phyloP scores from a whole-genome alignment of 176 grass and related monocot species.

The Carex kokanica region DNA sequence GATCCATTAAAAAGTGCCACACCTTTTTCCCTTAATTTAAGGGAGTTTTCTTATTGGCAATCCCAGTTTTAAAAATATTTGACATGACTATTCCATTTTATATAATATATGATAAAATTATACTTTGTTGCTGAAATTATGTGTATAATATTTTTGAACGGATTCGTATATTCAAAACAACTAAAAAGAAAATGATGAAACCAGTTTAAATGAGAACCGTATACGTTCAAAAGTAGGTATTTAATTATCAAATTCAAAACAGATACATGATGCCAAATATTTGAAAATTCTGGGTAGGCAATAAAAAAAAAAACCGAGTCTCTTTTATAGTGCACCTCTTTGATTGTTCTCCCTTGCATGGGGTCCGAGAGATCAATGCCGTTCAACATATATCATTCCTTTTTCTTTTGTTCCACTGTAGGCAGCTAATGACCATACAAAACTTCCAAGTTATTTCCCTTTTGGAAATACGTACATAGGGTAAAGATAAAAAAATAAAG shows the following conservation, averaged over 20 bases:
- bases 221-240: background rate
- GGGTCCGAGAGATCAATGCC: background rate
- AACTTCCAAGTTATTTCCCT: background rate
- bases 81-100: background rate
- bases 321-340: background rate
- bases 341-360: background rate
- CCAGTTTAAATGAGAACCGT: background rate
- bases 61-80: background rate
- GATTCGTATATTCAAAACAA: background rate
- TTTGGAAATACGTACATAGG: background rate
- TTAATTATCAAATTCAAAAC: background rate
- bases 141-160: background rate
- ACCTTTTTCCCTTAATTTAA: slow-evolving; percentile 12
- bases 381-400: background rate
- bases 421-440: background rate
- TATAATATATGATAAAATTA: background rate
- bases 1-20: background rate
- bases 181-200: too few relatives aligned
- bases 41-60: background rate
- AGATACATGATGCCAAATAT: too few relatives aligned
- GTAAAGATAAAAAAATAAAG: background rate
- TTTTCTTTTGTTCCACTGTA: background rate
- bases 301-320: background rate
- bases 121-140: background rate
- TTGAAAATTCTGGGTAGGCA: background rate